Evolutionary conservation across 441 rosid species (phyloP).

Genomic region (Cnidoscolus chayamansa): DNA sequence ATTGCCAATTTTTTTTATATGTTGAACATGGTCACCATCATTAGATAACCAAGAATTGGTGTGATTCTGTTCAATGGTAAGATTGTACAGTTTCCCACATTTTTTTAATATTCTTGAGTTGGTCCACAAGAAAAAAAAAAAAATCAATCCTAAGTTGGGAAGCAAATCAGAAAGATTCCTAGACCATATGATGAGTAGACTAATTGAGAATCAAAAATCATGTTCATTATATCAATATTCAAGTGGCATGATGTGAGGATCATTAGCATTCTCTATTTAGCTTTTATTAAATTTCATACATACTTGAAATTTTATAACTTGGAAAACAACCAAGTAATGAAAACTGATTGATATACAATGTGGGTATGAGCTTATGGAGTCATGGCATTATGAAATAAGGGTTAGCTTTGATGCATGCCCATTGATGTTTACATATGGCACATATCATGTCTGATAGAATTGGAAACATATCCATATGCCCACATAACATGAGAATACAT

Average conservation of each 20-base stretch:
- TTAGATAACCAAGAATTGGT: slow-evolving; percentile 1
- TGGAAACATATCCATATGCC: slow-evolving; percentile 22
- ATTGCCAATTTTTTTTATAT: not conserved
- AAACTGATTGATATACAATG: not conserved
- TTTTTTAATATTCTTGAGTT: not conserved
- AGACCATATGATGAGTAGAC: slow-evolving; percentile 30
- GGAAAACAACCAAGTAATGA: not conserved
- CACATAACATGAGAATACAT: not conserved
- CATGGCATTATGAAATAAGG: slow-evolving; percentile 10
- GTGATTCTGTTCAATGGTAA: slow-evolving; percentile 7
- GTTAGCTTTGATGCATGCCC: too few species aligned
- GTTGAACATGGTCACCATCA: slow-evolving; percentile 8
- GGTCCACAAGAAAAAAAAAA: slow-evolving; percentile 4
- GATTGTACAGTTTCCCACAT: slow-evolving; percentile 8
- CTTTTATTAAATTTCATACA: too few species aligned
- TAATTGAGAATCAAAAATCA: slow-evolving; percentile 29
- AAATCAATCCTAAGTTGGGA: slow-evolving; percentile 34
- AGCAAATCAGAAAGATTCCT: slow-evolving; percentile 35
- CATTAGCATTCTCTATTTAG: not conserved
- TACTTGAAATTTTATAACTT: too few species aligned
- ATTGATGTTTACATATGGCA: not conserved
- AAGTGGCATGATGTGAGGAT: not conserved
- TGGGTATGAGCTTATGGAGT: too few species aligned
- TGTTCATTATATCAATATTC: slow-evolving; percentile 20
- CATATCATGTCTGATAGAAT: slow-evolving; percentile 14